Conservation (phyloP, 306 rosid genomes). For the Abrus precatorius region DNA sequence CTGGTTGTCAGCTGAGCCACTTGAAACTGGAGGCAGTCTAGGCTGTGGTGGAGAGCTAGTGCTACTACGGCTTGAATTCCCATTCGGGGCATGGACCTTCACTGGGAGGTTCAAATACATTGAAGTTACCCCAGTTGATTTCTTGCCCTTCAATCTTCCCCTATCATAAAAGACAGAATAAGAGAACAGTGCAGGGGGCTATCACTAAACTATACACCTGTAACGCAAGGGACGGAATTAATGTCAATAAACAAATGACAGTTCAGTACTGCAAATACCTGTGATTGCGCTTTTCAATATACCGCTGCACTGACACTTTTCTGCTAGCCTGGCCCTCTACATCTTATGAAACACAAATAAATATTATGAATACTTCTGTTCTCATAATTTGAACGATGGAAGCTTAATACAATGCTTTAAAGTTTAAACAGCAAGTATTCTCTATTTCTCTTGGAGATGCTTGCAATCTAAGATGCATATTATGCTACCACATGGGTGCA, state of each 20-base stretch:
- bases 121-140: conserved; percentile 57
- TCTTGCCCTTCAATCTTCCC: conserved; percentile 88
- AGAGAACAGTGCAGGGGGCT: conserved; percentile 45
- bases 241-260: conserved; percentile 43
- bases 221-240: conserved; percentile 37
- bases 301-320: conserved; percentile 83
- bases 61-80: conserved; percentile 78
- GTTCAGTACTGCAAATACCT: conserved; percentile 63
- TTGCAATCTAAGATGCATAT: conserved; percentile 10
- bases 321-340: conserved; percentile 92
- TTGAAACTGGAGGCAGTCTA: conserved; percentile 60
- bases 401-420: conserved; percentile 23
- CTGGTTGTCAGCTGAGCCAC: conserved; percentile 74
- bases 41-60: conserved; percentile 87
- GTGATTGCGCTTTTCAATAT: conserved; percentile 90
- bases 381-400: conserved; percentile 35
- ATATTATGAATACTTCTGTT: conserved; percentile 31
- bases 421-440: conserved; percentile 17
- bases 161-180: conserved; percentile 62
- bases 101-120: conserved; percentile 74
- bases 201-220: conserved; percentile 44
- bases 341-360: conserved; percentile 63
- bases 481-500: conserved; percentile 29
- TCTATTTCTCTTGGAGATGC: conserved; percentile 8
- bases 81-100: conserved; percentile 71